phyloP scores from a whole-genome alignment of 805 yeast species.

The Spathaspora gorwiae region DNA sequence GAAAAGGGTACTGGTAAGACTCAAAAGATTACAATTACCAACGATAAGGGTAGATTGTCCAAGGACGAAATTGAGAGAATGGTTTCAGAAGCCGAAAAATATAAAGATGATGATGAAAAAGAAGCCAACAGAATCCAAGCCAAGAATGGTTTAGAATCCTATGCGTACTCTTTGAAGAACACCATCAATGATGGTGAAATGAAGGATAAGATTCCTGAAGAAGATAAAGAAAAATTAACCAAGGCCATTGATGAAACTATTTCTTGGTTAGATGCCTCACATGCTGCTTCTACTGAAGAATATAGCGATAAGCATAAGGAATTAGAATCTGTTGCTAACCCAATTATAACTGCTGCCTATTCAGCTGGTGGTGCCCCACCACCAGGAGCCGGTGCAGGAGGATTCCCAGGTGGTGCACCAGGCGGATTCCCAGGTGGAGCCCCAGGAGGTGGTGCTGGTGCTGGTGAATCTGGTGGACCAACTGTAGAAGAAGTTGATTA shows the following conservation, averaged over 20 bases:
- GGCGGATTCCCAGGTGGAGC: slow-evolving; percentile 32
- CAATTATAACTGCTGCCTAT: slow-evolving; percentile 34
- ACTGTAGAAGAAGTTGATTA: slow-evolving; percentile 41
- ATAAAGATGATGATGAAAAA: slow-evolving; percentile 83
- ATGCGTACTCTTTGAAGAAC: slow-evolving; percentile 77
- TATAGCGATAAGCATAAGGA: slow-evolving; percentile 38
- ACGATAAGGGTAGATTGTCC: slow-evolving; percentile 90
- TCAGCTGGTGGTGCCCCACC: slow-evolving; percentile 18
- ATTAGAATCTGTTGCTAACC: slow-evolving; percentile 37
- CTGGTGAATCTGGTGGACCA: slow-evolving; percentile 32
- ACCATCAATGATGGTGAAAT: slow-evolving; percentile 49
- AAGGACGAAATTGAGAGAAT: slow-evolving; percentile 94
- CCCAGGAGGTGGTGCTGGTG: slow-evolving; percentile 25
- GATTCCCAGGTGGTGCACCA: slow-evolving; percentile 20
- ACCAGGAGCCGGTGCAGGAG: slow-evolving; percentile 16
- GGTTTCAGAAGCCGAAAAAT: slow-evolving; percentile 97
- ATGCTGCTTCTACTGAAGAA: slow-evolving; percentile 39
- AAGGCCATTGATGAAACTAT: slow-evolving; percentile 40
- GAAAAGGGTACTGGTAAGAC: slow-evolving; percentile 94
- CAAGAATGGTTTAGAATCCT: slow-evolving; percentile 83
- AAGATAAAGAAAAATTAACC: slow-evolving; percentile 50
- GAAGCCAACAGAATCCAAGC: slow-evolving; percentile 83
- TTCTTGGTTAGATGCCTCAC: slow-evolving; percentile 34
- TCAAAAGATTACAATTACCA: slow-evolving; percentile 85
- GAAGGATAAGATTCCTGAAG: slow-evolving; percentile 39